A percentile compares a stretch with the other conserved stretches of the same genome.
These are phyloP conservation scores for Trichoderma erinaceum DNA, from an alignment of 495 filamentous ascomycete genomes.

Conservation along the genomic window DNA sequence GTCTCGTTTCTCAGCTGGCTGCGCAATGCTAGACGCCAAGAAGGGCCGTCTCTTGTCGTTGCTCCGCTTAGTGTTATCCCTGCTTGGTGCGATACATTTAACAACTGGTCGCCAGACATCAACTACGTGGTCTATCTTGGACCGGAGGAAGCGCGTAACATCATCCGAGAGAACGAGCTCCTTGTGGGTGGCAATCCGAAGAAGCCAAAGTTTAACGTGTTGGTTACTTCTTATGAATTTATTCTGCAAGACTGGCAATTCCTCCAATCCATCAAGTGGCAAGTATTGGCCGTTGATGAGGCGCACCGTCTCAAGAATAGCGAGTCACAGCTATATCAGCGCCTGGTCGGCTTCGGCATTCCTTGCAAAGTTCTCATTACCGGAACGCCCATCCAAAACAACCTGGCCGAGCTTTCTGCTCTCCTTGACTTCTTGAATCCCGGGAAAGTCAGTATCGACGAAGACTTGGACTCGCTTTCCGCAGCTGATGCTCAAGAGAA, in stretches of 20 bases:
- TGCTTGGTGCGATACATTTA: constrained; percentile 96
- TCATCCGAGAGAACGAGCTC: constrained; percentile 82
- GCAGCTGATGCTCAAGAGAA: constrained; percentile 41
- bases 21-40: constrained; percentile 79
- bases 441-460: constrained; percentile 77
- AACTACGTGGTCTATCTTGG: constrained; percentile 98
- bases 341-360: constrained; percentile 75
- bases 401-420: constrained; percentile 81
- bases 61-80: constrained; percentile 94
- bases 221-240: constrained; percentile 95
- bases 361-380: constrained; percentile 89
- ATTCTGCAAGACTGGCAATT: constrained; percentile 73
- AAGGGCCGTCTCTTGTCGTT: constrained; percentile 93
- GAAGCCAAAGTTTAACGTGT: constrained; percentile 86
- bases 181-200: constrained; percentile 75
- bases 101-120: constrained; percentile 89
- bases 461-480: constrained; percentile 64
- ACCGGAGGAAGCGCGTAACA: constrained; percentile 69
- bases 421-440: constrained; percentile 95
- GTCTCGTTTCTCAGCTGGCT: constrained; percentile 97
- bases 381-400: constrained; percentile 96
- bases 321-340: constrained; percentile 83
- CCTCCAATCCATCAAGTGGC: constrained; percentile 87
- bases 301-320: constrained; percentile 96
- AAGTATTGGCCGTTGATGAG: constrained; percentile 93